Base-by-base conservation (phyloP, 164 flowering plant genomes). In the Nymphaea thermarum region DNA sequence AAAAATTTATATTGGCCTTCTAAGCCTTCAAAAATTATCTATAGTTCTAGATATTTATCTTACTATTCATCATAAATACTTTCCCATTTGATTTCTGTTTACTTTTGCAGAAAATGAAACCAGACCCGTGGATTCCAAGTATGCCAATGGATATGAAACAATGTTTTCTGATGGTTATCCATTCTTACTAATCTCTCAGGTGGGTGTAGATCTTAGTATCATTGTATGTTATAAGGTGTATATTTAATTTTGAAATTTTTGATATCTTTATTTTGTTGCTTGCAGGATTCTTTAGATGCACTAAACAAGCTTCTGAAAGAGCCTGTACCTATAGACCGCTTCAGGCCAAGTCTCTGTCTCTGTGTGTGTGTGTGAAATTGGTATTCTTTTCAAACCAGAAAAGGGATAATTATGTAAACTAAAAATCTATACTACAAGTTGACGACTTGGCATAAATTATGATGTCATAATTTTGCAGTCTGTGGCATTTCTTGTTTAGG, bases 261-360 rank as follows among this genome's bases (percentile, higher is more conserved):
- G 16, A 8, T 3, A n/a, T n/a, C 3, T 61, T 61, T 61, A 17
- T 17, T 42, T 17, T 12, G 64, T 66, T 60, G 42, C 76, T 72
- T 82, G 77, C 82, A 93, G 98, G 93, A 77, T 68, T 93, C 98
- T 55, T 25, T 91, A 77, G 77, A 88, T 80, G 90, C 83, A 51
- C 77, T 93, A 16, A 93, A 91, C 75, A 69, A 73, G 67, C 77
- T 74, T 68, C 90, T 93, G 43, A 73, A 75, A 71, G 96, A 85
- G 73, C 91, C 96, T 4, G 14, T 93, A 42, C 77, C 90, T 44
- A 72, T 91, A 44, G 88, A 91, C 72, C 97, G 98, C 51, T 93
- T 91, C 75, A 80, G 98, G 78, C 91, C 98, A 80, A 93, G 98
- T 91, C 84, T 47, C 5, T 47, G 11, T 47, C 55, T n/a, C n/a